These are phyloP conservation scores for Calonectria naviculata DNA, from an alignment of 2,329 filamentous ascomycete genomes.

Conservation along the genomic window DNA sequence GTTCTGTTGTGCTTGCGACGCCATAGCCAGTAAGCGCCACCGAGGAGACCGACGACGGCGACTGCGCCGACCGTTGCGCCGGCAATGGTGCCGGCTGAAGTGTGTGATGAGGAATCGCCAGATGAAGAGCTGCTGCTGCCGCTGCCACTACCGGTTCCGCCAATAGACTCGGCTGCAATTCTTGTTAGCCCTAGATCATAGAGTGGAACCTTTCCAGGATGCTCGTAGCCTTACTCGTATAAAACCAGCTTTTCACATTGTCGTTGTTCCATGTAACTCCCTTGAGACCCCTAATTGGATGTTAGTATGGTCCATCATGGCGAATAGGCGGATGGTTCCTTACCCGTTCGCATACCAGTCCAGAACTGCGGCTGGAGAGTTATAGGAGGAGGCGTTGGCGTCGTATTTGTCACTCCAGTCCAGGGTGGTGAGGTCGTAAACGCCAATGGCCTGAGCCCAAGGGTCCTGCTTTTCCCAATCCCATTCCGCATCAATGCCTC, in stretches of 20 bases:
- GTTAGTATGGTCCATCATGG: not conserved
- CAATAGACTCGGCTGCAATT: not conserved
- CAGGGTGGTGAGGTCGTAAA: constrained; percentile 9
- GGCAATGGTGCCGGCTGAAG: constrained; percentile 1
- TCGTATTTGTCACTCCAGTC: constrained; percentile 13
- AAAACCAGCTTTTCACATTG: not conserved
- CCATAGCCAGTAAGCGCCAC: not conserved
- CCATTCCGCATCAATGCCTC: constrained; percentile 7
- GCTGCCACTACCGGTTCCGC: not conserved
- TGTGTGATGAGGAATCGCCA: not conserved
- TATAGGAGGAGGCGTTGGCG: not conserved
- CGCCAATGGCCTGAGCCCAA: constrained; percentile 6
- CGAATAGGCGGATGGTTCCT: not conserved
- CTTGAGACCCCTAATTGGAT: not conserved
- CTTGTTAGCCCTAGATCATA: not conserved
- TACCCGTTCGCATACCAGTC: constrained; percentile 7
- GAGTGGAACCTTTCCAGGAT: not conserved
- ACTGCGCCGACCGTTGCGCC: constrained; percentile 1
- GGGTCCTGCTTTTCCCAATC: constrained; percentile 2
- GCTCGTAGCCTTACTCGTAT: not conserved
- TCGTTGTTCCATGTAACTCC: not conserved
- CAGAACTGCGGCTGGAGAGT: not conserved
- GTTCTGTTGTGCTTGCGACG: not conserved
- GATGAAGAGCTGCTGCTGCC: not conserved
- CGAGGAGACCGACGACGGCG: not conserved